phyloP scores from a whole-genome alignment of 164 flowering plant species.

The Vitis rupestris region DNA sequence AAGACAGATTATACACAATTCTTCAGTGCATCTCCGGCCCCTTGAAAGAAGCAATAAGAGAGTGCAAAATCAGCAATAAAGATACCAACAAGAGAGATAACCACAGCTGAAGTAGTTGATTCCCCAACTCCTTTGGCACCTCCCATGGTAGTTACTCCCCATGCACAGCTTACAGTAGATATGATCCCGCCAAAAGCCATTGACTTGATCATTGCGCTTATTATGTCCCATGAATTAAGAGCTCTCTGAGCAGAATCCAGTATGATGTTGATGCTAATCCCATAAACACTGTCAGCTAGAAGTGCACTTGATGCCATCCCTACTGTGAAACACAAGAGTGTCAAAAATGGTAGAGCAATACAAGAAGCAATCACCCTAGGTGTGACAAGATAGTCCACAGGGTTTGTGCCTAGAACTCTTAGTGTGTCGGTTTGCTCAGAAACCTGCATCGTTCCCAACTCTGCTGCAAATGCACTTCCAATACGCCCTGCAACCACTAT shows the following conservation, averaged over 20 bases:
- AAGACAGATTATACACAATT: constrained; percentile 18
- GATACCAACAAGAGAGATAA: constrained; percentile 85
- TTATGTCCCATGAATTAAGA: constrained; percentile 78
- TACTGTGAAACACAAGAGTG: constrained; percentile 73
- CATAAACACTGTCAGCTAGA: constrained; percentile 76
- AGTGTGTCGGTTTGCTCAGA: constrained; percentile 93
- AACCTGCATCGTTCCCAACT: constrained; percentile 96
- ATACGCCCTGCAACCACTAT: constrained; percentile 87
- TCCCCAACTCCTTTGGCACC: constrained; percentile 98
- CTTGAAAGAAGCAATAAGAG: constrained; percentile 82
- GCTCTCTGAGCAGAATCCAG: constrained; percentile 84
- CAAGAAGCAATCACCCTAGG: constrained; percentile 87
- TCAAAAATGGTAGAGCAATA: constrained; percentile 74
- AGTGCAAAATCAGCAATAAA: constrained; percentile 88
- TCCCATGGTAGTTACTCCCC: constrained; percentile 92
- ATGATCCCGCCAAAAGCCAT: constrained; percentile 82
- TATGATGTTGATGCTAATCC: constrained; percentile 80
- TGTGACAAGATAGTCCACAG: constrained; percentile 85
- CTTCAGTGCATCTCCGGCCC: constrained; percentile 87
- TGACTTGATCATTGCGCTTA: constrained; percentile 91
- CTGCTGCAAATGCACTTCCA: constrained; percentile 95
- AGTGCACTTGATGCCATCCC: constrained; percentile 92
- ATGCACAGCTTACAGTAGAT: constrained; percentile 81
- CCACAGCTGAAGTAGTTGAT: constrained; percentile 92
- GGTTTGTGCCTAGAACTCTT: constrained; percentile 78